phyloP scores from a whole-genome alignment of 305 asterid species.

The Stenogyne calaminthoides region DNA sequence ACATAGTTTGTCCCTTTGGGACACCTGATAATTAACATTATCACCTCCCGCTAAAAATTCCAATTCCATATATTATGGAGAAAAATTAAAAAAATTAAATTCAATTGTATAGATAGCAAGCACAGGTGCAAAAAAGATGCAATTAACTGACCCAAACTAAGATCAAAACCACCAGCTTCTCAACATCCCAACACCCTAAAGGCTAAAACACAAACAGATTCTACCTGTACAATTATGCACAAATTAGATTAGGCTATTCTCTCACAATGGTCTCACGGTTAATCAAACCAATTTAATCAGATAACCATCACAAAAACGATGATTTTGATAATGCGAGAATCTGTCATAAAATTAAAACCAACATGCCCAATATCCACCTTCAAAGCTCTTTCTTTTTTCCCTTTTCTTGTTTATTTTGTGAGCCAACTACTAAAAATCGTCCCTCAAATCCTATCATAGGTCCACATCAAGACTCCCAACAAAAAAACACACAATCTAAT shows the following conservation, averaged over 20 bases:
- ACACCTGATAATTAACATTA: neutral
- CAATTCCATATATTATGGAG: neutral
- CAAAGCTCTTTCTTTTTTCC: too few relatives aligned
- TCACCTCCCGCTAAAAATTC: conserved; percentile 1
- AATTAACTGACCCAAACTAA: conserved; percentile 5
- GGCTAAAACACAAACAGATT: neutral
- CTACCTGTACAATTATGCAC: neutral
- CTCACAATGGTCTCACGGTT: neutral
- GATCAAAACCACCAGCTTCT: neutral
- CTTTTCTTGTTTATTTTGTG: neutral
- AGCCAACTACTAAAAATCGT: neutral
- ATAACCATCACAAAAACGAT: neutral
- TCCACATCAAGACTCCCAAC: conserved; percentile 2
- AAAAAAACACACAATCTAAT: conserved; percentile 7
- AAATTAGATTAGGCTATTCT: neutral
- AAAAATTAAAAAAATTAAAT: neutral
- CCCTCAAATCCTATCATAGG: neutral
- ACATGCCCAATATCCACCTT: neutral
- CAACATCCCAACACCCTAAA: neutral
- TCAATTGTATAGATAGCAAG: neutral
- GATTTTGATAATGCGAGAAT: neutral
- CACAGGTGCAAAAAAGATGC: neutral
- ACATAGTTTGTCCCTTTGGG: neutral
- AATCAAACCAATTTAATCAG: neutral
- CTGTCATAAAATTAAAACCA: neutral